Evolutionary conservation across 2,329 filamentous ascomycete genomes (phyloP).

Genomic region (Ilyonectria robusta): DNA sequence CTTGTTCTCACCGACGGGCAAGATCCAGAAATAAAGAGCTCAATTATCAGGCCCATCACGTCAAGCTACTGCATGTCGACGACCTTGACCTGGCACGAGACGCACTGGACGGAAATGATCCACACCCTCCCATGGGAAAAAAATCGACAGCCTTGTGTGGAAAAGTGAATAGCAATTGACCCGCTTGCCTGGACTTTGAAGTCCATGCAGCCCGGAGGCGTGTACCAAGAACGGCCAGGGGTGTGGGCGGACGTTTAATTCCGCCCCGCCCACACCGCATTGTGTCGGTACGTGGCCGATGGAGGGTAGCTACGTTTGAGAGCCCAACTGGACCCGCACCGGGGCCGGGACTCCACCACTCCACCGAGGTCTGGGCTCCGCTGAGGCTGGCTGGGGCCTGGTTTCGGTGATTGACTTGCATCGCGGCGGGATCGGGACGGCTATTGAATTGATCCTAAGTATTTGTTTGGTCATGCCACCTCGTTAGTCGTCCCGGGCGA

Average conservation of each 20-base stretch:
- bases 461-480: constrained; percentile 9
- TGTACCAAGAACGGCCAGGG: constrained; percentile 18
- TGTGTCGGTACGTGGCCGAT: constrained; percentile 46
- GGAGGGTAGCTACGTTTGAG: constrained; percentile 35
- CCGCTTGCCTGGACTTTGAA: constrained; percentile 33
- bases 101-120: constrained; percentile 28
- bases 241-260: constrained; percentile 37
- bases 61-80: constrained; percentile 33
- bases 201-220: constrained; percentile 14
- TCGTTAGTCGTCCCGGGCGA: not conserved
- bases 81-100: constrained; percentile 42
- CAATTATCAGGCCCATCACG: constrained; percentile 40
- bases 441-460: constrained; percentile 29
- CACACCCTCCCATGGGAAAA: constrained; percentile 39
- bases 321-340: constrained; percentile 33
- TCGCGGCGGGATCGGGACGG: constrained; percentile 36
- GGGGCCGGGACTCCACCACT: constrained; percentile 38
- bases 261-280: constrained; percentile 41
- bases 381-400: constrained; percentile 38
- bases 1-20: constrained; percentile 29
- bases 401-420: constrained; percentile 45
- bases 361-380: constrained; percentile 42
- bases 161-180: constrained; percentile 22
- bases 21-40: constrained; percentile 32
- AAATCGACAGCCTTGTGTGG: constrained; percentile 22